Base-by-base conservation (phyloP, 352 stramenopile species). In the Pythium brachiatum region DNA sequence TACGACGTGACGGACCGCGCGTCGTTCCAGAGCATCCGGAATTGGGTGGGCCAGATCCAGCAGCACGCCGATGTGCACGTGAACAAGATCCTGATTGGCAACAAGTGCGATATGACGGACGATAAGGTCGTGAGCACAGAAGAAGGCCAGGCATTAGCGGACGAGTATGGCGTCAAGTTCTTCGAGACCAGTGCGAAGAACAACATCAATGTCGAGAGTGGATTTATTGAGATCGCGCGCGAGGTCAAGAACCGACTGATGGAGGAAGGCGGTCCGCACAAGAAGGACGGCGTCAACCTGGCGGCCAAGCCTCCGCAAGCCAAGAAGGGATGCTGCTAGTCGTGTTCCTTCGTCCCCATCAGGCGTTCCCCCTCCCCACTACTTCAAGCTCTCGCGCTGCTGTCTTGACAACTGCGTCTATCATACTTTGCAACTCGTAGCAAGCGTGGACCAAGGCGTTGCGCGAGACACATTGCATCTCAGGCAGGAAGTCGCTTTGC, bases 31-130 rank as follows among this genome's bases (percentile, higher is more conserved):
- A 98, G 86, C 68, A 98, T 99, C 60, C 89, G 92, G 64, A 98
- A 98, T 78, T 99, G 97, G 97, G 97, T 99, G 51, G 92, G 89
- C 6, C 90, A 98, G 78, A 98, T 98, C 74, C 89, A 96, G 66
- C 87, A 99, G 76, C 97, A 99, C 72, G 98, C 97, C 7, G 97
- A 99, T 73, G 96, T 99, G 44, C 96, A 99, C 76, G 97, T 99
- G 16, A 99, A 99, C 88, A 99, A 99, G 82, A 99, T 99, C 70
- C 76, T 99, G 57, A 98, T 99, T 62, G 97, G 97, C 39, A 99
- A 99, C 81, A 99, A 99, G 88, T 98, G 94, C 71, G 97, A 99
- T 95, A 97, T 99, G 83, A 92, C 94, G 52, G 92, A 98, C 69
- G 94, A 99, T 73, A 98, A 98, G 79, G 88, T 96, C 48, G 92